These are phyloP conservation scores for Spirogloea muscicola DNA, from an alignment of 139 green algal species.

Conservation along the genomic window DNA sequence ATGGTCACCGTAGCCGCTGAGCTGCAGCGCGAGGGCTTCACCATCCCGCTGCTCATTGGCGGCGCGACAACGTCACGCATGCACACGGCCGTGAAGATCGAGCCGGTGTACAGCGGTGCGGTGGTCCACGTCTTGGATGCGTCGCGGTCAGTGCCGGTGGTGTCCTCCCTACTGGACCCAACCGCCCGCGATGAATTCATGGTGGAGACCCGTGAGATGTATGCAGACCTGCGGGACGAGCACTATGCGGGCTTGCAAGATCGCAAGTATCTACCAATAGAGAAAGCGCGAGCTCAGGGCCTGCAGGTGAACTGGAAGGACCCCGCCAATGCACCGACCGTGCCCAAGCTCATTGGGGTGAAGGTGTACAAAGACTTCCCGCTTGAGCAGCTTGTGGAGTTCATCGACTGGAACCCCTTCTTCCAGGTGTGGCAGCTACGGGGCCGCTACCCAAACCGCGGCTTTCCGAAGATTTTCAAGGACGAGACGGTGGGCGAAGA, in stretches of 20 bases:
- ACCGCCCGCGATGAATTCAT: slow-evolving; percentile 59
- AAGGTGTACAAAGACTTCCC: slow-evolving; percentile 71
- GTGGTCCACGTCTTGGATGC: slow-evolving; percentile 95
- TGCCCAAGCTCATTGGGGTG: slow-evolving; percentile 70
- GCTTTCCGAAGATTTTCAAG: slow-evolving; percentile 99
- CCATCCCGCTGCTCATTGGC: slow-evolving; percentile 89
- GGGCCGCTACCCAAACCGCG: slow-evolving; percentile 95
- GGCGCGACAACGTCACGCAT: slow-evolving; percentile 95
- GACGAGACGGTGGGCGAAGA: slow-evolving; percentile 88
- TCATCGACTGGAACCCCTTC: slow-evolving; percentile 99
- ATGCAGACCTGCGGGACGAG: slow-evolving; percentile 67
- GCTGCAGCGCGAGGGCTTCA: slow-evolving; percentile 88
- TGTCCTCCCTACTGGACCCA: slow-evolving; percentile 79
- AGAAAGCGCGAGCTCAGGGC: slow-evolving; percentile 46
- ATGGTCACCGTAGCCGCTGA: slow-evolving; percentile 95
- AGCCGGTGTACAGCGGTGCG: slow-evolving; percentile 76
- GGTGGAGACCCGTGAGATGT: slow-evolving; percentile 86
- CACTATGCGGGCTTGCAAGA: slow-evolving; percentile 96
- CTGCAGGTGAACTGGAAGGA: slow-evolving; percentile 79
- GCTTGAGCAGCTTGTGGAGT: slow-evolving; percentile 85
- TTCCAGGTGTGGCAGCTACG: slow-evolving; percentile 99
- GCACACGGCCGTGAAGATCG: slow-evolving; percentile 98
- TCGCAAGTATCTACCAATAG: slow-evolving; percentile 75
- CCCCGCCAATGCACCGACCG: slow-evolving; percentile 70
- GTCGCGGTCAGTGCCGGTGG: slow-evolving; percentile 84